A percentile compares a stretch with the other conserved stretches of the same genome.
phyloP scores from a whole-genome alignment of 2,329 filamentous ascomycete species.

The Trichoderma gracile region DNA sequence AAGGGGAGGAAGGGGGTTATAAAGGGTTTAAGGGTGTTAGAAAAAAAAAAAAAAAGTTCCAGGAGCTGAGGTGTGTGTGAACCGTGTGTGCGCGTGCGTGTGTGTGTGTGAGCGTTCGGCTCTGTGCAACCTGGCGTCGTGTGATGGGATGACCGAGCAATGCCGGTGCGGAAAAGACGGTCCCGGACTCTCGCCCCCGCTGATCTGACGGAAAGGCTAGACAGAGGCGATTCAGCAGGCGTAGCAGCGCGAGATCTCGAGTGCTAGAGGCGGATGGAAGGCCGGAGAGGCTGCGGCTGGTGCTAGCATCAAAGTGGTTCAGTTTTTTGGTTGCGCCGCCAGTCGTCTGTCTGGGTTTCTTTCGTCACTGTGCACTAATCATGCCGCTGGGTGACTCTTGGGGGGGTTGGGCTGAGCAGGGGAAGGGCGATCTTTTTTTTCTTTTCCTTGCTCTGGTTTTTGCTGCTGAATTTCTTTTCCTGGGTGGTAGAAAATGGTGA shows the following conservation, averaged over 20 bases:
- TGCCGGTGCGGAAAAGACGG: conserved; percentile 24
- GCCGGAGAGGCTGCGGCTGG: background rate
- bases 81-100: background rate
- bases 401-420: conserved; percentile 7
- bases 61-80: conserved; percentile 28
- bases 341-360: background rate
- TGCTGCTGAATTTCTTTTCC: no score
- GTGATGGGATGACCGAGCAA: conserved; percentile 37
- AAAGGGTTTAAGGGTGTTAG: background rate
- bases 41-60: conserved; percentile 16
- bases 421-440: background rate
- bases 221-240: background rate
- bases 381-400: conserved; percentile 12
- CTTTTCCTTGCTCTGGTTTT: no score
- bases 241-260: no score
- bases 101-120: conserved; percentile 33
- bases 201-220: conserved; percentile 22
- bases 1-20: conserved; percentile 27
- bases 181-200: conserved; percentile 23
- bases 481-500: no score
- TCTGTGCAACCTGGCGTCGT: conserved; percentile 40
- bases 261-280: background rate
- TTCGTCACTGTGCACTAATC: conserved; percentile 25
- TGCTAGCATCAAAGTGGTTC: conserved; percentile 11
- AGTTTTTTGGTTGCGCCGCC: conserved; percentile 2